Conservation (phyloP, 139 green algal genomes). For the Chlorella sorokiniana region DNA sequence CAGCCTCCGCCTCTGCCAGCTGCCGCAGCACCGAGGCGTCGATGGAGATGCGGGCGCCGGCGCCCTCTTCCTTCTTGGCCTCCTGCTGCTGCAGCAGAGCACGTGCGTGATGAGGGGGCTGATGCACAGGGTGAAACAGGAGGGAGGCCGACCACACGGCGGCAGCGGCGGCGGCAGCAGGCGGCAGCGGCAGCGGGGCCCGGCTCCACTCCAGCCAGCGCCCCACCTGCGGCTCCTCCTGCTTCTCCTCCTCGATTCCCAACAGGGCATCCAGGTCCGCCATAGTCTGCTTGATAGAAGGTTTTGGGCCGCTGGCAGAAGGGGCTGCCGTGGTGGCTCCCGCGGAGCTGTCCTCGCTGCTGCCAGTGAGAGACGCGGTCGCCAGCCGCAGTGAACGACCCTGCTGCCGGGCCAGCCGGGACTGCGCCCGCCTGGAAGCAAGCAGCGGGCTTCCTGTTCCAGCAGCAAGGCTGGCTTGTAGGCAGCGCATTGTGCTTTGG, state of each 20-base stretch:
- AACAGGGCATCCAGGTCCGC: conserved; percentile 78
- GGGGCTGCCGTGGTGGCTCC: not conserved
- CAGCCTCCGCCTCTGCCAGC: conserved; percentile 52
- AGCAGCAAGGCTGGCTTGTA: not conserved
- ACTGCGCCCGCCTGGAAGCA: not conserved
- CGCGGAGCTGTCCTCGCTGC: conserved; percentile 5
- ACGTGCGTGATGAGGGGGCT: not conserved
- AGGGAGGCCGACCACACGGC: not conserved
- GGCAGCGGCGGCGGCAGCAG: not conserved
- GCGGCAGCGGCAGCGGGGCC: not conserved
- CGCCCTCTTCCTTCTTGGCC: not conserved
- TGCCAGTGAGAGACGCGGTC: conserved; percentile 1
- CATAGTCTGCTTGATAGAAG: conserved; percentile 65
- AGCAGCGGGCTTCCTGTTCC: not conserved
- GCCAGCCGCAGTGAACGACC: not conserved
- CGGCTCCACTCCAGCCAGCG: not conserved
- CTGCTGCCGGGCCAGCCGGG: not conserved
- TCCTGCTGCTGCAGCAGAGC: not conserved
- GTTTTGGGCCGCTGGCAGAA: not conserved
- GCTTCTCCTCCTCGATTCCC: conserved; percentile 72
- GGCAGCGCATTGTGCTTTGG: not conserved
- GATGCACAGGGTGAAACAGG: not conserved
- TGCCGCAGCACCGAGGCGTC: conserved; percentile 44
- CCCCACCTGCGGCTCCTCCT: conserved; percentile 39
- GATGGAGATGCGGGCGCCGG: conserved; percentile 16